A percentile compares a stretch with the other conserved stretches of the same genome.
phyloP scores from a whole-genome alignment of 2,329 filamentous ascomycete genomes.

The Escovopsis sp. region DNA sequence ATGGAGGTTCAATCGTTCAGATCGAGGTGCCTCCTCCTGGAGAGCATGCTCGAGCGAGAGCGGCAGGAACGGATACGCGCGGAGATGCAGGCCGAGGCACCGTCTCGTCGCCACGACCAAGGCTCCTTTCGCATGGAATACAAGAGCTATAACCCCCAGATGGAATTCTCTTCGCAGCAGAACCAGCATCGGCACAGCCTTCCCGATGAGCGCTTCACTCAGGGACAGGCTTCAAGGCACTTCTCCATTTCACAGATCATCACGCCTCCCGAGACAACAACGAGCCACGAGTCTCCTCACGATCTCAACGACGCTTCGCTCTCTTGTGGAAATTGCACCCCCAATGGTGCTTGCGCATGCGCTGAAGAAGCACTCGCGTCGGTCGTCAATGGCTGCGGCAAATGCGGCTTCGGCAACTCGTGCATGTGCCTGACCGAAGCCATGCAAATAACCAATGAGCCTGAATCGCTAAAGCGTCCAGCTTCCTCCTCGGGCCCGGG shows the following conservation, averaged over 20 bases:
- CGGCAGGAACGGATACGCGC: slow-evolving; percentile 31
- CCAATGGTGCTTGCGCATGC: slow-evolving; percentile 40
- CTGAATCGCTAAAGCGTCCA: slow-evolving; percentile 32
- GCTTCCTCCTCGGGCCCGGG: slow-evolving; percentile 27
- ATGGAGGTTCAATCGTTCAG: slow-evolving; percentile 52
- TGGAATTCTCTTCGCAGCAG: slow-evolving; percentile 15
- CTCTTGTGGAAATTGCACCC: slow-evolving; percentile 42
- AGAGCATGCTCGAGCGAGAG: slow-evolving; percentile 48
- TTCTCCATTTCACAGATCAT: slow-evolving; percentile 45
- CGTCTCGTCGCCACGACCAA: slow-evolving; percentile 18
- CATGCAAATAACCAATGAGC: slow-evolving; percentile 29
- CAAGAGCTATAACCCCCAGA: slow-evolving; percentile 12
- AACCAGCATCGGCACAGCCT: slow-evolving; percentile 15
- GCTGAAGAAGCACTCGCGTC: slow-evolving; percentile 42
- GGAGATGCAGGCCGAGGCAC: slow-evolving; percentile 24
- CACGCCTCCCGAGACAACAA: slow-evolving; percentile 33
- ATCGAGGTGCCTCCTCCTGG: slow-evolving; percentile 44
- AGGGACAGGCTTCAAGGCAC: slow-evolving; percentile 18
- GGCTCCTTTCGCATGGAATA: slow-evolving; percentile 14
- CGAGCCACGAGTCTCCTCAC: slow-evolving; percentile 15
- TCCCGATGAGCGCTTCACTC: slow-evolving; percentile 12
- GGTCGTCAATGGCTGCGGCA: slow-evolving; percentile 45
- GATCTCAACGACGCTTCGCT: slow-evolving; percentile 20
- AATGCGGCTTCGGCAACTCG: slow-evolving; percentile 45
- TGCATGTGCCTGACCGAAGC: slow-evolving; percentile 53